A percentile compares a stretch with the other conserved stretches of the same genome.
Conservation (phyloP, 345 rosid genomes). For the Hevea brasiliensis region DNA sequence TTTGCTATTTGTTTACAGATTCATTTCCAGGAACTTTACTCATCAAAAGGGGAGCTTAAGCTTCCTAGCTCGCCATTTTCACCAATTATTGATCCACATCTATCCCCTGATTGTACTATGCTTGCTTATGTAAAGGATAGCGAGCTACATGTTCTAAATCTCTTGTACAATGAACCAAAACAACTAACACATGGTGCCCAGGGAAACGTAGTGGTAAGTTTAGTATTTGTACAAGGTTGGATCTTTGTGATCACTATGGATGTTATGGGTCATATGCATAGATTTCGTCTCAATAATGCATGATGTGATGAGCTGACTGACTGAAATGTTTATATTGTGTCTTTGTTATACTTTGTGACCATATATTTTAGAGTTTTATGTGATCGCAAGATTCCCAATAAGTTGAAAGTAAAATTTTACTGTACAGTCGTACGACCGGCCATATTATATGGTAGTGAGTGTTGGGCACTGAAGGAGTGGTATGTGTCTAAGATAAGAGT, state of each 20-base stretch:
- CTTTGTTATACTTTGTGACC: background rate
- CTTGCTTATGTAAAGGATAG: conserved; percentile 67
- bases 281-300: background rate
- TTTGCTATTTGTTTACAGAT: conserved; percentile 45
- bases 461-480: too few species aligned
- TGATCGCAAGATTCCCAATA: too few species aligned
- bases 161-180: conserved; percentile 50
- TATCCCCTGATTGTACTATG: conserved; percentile 83
- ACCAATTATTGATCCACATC: conserved; percentile 79
- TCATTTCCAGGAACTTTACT: conserved; percentile 72
- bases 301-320: background rate
- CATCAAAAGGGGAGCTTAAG: conserved; percentile 67
- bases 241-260: background rate
- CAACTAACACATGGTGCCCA: conserved; percentile 73
- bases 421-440: too few species aligned
- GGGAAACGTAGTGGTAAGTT: conserved; percentile 59
- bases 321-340: background rate
- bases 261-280: background rate
- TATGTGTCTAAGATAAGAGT: too few species aligned
- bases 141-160: conserved; percentile 71
- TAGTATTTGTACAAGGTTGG: background rate
- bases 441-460: too few species aligned
- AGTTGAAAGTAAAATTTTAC: too few species aligned
- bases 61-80: conserved; percentile 59
- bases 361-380: too few species aligned